These are phyloP conservation scores for Alternaria tenuissima DNA, from an alignment of 2,329 filamentous ascomycete genomes.

Conservation along the genomic window DNA sequence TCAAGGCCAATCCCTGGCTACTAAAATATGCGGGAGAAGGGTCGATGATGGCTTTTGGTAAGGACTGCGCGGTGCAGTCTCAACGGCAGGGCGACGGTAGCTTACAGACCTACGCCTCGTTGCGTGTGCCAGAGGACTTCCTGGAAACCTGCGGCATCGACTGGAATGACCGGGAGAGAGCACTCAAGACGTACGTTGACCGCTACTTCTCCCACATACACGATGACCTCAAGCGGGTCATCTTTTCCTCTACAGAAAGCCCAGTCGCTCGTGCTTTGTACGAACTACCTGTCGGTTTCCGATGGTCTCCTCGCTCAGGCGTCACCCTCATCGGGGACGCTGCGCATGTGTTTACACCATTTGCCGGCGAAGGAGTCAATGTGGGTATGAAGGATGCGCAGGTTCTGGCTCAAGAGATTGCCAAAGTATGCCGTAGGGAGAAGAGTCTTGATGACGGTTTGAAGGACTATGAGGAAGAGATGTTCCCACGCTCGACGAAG, in stretches of 20 bases:
- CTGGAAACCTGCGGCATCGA: slow-evolving; percentile 57
- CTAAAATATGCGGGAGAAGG: slow-evolving; percentile 56
- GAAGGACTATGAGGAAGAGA: slow-evolving; percentile 35
- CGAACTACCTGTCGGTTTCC: slow-evolving; percentile 61
- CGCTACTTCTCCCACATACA: slow-evolving; percentile 47
- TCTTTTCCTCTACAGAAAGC: slow-evolving; percentile 29
- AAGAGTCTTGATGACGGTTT: slow-evolving; percentile 33
- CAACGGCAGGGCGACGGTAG: slow-evolving; percentile 62
- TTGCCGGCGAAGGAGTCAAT: slow-evolving; percentile 68
- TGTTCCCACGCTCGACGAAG: slow-evolving; percentile 33
- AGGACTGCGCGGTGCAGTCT: slow-evolving; percentile 51
- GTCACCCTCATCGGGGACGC: slow-evolving; percentile 67
- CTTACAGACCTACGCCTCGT: slow-evolving; percentile 52
- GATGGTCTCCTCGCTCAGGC: slow-evolving; percentile 60
- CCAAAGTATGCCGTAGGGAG: slow-evolving; percentile 23
- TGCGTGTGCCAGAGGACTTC: slow-evolving; percentile 52
- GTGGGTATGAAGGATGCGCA: slow-evolving; percentile 64
- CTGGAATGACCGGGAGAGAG: slow-evolving; percentile 47
- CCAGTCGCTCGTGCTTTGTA: slow-evolving; percentile 53
- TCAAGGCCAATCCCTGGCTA: slow-evolving; percentile 55
- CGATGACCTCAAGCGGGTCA: slow-evolving; percentile 30
- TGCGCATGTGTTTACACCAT: slow-evolving; percentile 67
- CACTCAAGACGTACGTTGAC: slow-evolving; percentile 38
- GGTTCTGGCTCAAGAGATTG: slow-evolving; percentile 52
- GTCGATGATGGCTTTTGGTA: slow-evolving; percentile 41